Base-by-base conservation (phyloP, 345 rosid species). In the Lumnitzera littorea region DNA sequence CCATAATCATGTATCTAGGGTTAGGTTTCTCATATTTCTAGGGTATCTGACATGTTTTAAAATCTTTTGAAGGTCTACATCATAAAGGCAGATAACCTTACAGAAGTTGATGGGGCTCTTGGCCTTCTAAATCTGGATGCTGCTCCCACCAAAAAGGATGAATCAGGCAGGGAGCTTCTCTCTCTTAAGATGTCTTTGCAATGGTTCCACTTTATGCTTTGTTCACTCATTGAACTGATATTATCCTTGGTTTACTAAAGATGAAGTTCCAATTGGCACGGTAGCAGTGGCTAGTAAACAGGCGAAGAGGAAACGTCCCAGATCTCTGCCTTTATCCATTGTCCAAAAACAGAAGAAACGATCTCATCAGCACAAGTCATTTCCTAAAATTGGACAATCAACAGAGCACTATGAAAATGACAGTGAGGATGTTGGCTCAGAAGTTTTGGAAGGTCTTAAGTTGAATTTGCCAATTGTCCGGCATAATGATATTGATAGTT, bases 111-210 rank as follows among this genome's bases (percentile, higher is more conserved):
- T 61, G 88, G 91, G 46, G 88, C 86, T 56, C 74, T 83, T 62
- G 83, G 88, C 67, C 86, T 83, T 27, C 82, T 86, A 31, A 81
- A 78, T 79, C 73, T 86, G 77, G 91, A 82, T 71, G 76, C 91
- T 71, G 76, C 91, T 55, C 78, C 68, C 50, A 58, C 70, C 11
- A 76, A 85, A 55, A 82, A 70, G 60, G 72, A 54, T 60, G 68
- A 73, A 46, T 72, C 85, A 82, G 88, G 91, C 73, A 76, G 67
- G 82, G 69, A 60, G 29, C 29, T 54, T 64, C 14, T 20, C 56
- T 24, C 48, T 24, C 52, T 25, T 53, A 64, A 57, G 50, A 53
- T 41, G 46, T 62, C 49, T 59, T 60, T 55, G 9, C 15, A 46
- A 23, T 66, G n/a, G 15, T 63, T 23, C 36, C 13, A 31, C 56